phyloP scores from a whole-genome alignment of 1,284 basidiomycete species.

The Cryptococcus sp. region DNA sequence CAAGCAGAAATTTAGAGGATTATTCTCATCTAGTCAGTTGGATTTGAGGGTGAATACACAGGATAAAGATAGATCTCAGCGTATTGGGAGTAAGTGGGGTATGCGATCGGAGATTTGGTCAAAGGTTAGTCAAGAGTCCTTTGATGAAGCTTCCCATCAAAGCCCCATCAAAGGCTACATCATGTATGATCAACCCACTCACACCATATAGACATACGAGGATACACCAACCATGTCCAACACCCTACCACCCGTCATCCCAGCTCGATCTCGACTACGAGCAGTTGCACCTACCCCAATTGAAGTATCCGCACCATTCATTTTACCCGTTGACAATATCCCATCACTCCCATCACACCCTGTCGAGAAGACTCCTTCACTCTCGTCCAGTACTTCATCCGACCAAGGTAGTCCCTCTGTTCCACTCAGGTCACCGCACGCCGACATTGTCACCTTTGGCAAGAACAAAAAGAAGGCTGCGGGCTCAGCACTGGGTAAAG shows the following conservation, averaged over 20 bases:
- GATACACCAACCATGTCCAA: neutral
- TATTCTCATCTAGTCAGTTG: neutral
- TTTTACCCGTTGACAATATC: neutral
- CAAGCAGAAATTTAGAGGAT: too few species aligned
- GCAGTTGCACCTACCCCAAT: neutral
- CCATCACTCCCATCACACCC: neutral
- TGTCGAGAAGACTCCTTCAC: neutral
- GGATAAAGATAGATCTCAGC: neutral
- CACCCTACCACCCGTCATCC: neutral
- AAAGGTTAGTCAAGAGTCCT: conserved; percentile 1
- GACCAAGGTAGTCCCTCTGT: neutral
- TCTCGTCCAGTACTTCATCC: neutral
- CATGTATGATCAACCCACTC: neutral
- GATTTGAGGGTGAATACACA: neutral
- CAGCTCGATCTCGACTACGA: neutral
- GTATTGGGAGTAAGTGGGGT: neutral
- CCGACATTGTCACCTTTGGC: neutral
- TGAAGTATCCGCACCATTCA: neutral
- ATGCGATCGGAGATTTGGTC: conserved; percentile 3
- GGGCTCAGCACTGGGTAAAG: neutral
- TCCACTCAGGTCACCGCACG: neutral
- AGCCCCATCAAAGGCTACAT: neutral
- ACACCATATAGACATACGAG: neutral
- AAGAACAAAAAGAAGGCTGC: neutral
- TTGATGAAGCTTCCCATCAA: neutral